These are phyloP conservation scores for Noccaea caerulescens DNA, from an alignment of 345 rosid species.

Conservation along the genomic window DNA sequence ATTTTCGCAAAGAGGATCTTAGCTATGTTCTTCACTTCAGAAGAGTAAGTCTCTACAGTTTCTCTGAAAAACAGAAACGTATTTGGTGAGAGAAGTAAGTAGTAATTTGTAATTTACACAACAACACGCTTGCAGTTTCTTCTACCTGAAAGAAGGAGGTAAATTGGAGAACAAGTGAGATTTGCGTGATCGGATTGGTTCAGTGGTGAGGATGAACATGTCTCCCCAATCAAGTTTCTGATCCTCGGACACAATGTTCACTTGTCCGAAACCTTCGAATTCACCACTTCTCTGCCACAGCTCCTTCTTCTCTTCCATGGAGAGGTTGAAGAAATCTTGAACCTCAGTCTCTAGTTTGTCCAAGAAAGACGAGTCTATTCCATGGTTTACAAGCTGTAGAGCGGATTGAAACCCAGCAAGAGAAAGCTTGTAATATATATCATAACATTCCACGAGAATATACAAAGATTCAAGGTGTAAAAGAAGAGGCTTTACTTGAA, in stretches of 20 bases:
- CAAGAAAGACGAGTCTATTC: constrained; percentile 45
- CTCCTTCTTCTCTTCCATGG: constrained; percentile 50
- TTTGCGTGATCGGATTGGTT: constrained; percentile 42
- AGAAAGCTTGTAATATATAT: background rate
- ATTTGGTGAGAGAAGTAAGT: background rate
- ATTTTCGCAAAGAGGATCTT: constrained; percentile 35
- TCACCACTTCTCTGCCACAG: constrained; percentile 48
- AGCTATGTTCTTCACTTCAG: constrained; percentile 40
- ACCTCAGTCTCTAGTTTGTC: constrained; percentile 45
- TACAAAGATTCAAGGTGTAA: background rate
- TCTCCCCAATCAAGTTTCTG: constrained; percentile 59
- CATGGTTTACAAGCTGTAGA: constrained; percentile 48
- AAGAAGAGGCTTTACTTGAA: constrained; percentile 38
- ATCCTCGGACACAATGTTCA: constrained; percentile 51
- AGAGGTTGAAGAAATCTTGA: constrained; percentile 46
- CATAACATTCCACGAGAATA: background rate
- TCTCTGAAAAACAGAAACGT: constrained; percentile 35
- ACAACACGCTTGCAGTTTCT: background rate
- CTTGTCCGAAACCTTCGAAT: constrained; percentile 53
- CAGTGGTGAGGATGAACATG: constrained; percentile 40
- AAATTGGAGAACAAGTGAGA: constrained; percentile 47
- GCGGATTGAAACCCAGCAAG: constrained; percentile 13
- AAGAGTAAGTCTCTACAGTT: constrained; percentile 42
- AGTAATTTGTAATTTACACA: background rate
- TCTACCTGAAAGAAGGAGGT: constrained; percentile 50